Percentiles rank a stretch among this genome's conserved stretches.
Evolutionary conservation across 1,284 basidiomycete genomes (phyloP).

Genomic region (Pseudozyma sp.): DNA sequence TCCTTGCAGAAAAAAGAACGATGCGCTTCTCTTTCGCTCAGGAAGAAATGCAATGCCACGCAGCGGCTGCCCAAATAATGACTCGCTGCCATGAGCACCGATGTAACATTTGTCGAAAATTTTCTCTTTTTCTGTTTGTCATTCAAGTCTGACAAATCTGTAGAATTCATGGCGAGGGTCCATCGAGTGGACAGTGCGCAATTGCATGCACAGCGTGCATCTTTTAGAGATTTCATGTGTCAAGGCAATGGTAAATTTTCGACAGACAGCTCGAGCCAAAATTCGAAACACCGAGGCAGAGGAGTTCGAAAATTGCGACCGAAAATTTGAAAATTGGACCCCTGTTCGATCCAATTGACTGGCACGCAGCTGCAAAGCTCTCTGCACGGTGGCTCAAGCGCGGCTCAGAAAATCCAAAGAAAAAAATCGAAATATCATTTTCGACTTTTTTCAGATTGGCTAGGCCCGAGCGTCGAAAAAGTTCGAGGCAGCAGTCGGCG

Average conservation of each 20-base stretch:
- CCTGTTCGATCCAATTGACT: too few relatives aligned
- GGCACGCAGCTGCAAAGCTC: neutral
- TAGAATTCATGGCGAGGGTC: conserved; percentile 1
- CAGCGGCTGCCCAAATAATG: neutral
- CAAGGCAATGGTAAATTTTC: neutral
- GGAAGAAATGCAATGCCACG: neutral
- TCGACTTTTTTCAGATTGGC: neutral
- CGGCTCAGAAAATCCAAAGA: neutral
- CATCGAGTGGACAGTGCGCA: conserved; percentile 8
- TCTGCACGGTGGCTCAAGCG: neutral
- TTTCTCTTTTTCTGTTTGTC: too few relatives aligned
- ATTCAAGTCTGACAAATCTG: too few relatives aligned
- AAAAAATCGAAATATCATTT: neutral
- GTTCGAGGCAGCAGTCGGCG: too few relatives aligned
- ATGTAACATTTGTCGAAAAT: conserved; percentile 2
- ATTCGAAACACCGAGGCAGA: neutral
- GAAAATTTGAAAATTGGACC: too few relatives aligned
- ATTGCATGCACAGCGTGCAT: conserved; percentile 9
- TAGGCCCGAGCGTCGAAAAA: neutral
- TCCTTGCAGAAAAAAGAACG: neutral
- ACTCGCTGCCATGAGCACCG: neutral
- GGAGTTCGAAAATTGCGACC: neutral
- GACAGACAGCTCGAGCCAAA: neutral
- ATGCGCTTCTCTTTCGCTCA: neutral
- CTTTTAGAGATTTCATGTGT: conserved; percentile 1